Evolutionary conservation across 495 filamentous ascomycete genomes (phyloP).

Genomic region (Friedmanniomyces simplex): DNA sequence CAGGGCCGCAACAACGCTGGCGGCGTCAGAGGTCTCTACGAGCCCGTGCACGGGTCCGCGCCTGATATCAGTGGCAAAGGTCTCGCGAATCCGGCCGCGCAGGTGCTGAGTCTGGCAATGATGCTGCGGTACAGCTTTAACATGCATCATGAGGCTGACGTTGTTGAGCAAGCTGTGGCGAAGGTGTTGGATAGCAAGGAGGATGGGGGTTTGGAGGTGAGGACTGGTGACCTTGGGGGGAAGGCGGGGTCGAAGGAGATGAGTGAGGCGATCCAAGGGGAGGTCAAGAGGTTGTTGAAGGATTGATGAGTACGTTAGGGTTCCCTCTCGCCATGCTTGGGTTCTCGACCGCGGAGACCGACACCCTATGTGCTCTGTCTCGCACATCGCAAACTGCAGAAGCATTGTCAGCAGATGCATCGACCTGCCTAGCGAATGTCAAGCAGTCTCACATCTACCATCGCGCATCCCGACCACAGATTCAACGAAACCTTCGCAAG

Average conservation of each 20-base stretch:
- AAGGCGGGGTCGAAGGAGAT: conserved; percentile 42
- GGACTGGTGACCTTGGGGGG: conserved; percentile 47
- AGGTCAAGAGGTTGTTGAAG: conserved; percentile 12
- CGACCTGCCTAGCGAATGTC: too few relatives aligned
- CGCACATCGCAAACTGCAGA: too few relatives aligned
- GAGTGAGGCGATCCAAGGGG: conserved; percentile 39
- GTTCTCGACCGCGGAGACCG: too few relatives aligned
- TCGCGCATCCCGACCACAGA: too few relatives aligned
- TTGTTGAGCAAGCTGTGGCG: conserved; percentile 43
- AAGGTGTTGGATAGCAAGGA: conserved; percentile 37
- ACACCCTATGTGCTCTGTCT: too few relatives aligned
- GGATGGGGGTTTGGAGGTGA: conserved; percentile 34
- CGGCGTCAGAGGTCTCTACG: conserved; percentile 34
- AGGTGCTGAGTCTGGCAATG: conserved; percentile 38
- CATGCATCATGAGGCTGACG: conserved; percentile 40
- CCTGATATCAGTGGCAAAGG: conserved; percentile 37
- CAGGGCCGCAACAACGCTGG: conserved; percentile 23
- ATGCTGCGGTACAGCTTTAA: conserved; percentile 47
- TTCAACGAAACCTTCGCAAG: too few relatives aligned
- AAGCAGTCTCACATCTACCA: too few relatives aligned
- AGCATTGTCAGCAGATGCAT: too few relatives aligned
- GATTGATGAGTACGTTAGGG: too few relatives aligned
- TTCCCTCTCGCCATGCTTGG: too few relatives aligned
- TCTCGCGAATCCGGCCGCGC: conserved; percentile 27
- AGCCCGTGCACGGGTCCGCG: conserved; percentile 34